Evolutionary conservation across 257 asterid species (phyloP).

Genomic region (Solanum pinnatisectum): DNA sequence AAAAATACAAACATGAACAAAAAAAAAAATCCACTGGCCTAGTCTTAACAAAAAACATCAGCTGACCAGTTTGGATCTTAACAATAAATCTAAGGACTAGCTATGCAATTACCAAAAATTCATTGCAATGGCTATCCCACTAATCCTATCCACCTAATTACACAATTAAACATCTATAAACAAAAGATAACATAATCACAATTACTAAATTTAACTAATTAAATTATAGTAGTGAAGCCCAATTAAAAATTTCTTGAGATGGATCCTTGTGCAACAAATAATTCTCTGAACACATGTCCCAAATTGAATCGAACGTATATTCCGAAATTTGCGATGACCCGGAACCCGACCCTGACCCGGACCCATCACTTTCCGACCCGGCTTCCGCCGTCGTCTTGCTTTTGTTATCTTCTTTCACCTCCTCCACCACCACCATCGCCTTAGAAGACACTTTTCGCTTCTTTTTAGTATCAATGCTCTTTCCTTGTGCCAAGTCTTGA

Average conservation of each 20-base stretch:
- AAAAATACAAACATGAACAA: background rate
- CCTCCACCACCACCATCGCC: background rate
- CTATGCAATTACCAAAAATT: slow-evolving; percentile 53
- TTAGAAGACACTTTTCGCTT: slow-evolving; percentile 4
- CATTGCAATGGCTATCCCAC: slow-evolving; percentile 18
- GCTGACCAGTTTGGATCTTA: background rate
- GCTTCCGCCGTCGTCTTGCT: background rate
- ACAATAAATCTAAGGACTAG: background rate
- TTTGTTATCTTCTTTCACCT: background rate
- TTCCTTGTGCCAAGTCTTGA: slow-evolving; percentile 63
- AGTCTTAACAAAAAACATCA: background rate
- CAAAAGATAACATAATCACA: background rate
- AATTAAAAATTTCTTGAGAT: slow-evolving; percentile 53
- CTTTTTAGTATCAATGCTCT: slow-evolving; percentile 39
- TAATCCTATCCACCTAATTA: background rate
- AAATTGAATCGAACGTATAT: slow-evolving; percentile 21
- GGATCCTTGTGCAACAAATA: slow-evolving; percentile 32
- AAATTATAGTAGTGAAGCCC: slow-evolving; percentile 27
- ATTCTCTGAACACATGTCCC: slow-evolving; percentile 40
- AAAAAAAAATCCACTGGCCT: background rate
- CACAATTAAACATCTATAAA: background rate
- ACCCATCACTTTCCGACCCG: slow-evolving; percentile 25
- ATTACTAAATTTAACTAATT: background rate
- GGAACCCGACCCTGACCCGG: slow-evolving; percentile 15
- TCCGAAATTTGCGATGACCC: slow-evolving; percentile 38